These are phyloP conservation scores for Sungouiozyma intestinalis DNA, from an alignment of 805 yeast species.

Conservation along the genomic window DNA sequence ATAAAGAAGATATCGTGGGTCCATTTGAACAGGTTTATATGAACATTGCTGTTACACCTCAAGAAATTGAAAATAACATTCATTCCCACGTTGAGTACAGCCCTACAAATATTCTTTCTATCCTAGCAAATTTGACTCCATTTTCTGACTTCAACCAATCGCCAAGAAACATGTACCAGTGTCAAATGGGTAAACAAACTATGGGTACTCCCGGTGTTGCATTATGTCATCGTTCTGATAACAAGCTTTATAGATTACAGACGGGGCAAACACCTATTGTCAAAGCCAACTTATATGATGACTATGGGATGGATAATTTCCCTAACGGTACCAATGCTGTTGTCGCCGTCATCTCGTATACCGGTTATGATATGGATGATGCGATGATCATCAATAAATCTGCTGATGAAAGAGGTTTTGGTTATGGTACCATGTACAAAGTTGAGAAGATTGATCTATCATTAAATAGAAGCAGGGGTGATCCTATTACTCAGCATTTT, in stretches of 20 bases:
- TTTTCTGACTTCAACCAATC: slow-evolving; percentile 98
- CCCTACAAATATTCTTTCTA: slow-evolving; percentile 90
- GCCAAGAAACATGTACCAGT: slow-evolving; percentile 98
- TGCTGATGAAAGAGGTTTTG: slow-evolving; percentile 96
- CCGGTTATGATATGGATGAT: slow-evolving; percentile 99
- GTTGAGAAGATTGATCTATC: slow-evolving; percentile 84
- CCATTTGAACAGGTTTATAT: slow-evolving; percentile 97
- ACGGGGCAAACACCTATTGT: slow-evolving; percentile 97
- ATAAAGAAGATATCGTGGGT: slow-evolving; percentile 78
- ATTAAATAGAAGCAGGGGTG: slow-evolving; percentile 74
- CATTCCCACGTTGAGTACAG: slow-evolving; percentile 92
- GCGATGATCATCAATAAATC: slow-evolving; percentile 98
- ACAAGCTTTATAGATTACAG: slow-evolving; percentile 85
- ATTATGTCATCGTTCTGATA: slow-evolving; percentile 81
- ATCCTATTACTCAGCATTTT: slow-evolving; percentile 86
- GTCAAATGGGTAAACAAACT: slow-evolving; percentile 99
- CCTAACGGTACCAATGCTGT: slow-evolving; percentile 98
- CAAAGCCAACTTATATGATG: slow-evolving; percentile 85
- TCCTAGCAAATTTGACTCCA: slow-evolving; percentile 93
- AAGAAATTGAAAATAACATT: slow-evolving; percentile 68
- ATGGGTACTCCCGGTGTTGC: slow-evolving; percentile 99
- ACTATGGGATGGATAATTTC: slow-evolving; percentile 95
- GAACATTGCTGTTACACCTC: slow-evolving; percentile 91
- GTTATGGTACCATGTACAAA: slow-evolving; percentile 93
- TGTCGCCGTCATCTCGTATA: slow-evolving; percentile 96